Percentiles rank a stretch among this genome's conserved stretches.
These are phyloP conservation scores for Exidia glandulosa DNA, from an alignment of 768 basidiomycete species.

Conservation along the genomic window DNA sequence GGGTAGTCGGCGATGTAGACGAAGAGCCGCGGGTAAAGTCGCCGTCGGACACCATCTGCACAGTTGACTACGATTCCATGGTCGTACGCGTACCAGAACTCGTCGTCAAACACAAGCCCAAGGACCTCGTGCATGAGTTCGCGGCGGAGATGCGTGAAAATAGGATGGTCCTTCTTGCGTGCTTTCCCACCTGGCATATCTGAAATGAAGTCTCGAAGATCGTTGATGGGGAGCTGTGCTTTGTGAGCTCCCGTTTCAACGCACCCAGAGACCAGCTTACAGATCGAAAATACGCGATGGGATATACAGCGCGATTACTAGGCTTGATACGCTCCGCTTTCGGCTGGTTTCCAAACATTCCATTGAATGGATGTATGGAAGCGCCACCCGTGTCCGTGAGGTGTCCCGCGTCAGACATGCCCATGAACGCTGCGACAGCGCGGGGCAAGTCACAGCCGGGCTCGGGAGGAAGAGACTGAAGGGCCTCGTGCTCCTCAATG, in stretches of 20 bases:
- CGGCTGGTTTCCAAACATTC: background rate
- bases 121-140: conserved; percentile 18
- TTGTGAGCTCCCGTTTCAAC: too few relatives aligned
- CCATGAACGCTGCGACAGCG: background rate
- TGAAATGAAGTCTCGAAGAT: too few relatives aligned
- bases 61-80: conserved; percentile 16
- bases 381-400: background rate
- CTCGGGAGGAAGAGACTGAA: background rate
- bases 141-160: conserved; percentile 7
- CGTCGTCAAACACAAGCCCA: conserved; percentile 12
- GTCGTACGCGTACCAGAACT: conserved; percentile 15
- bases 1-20: conserved; percentile 21
- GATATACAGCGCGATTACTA: too few relatives aligned
- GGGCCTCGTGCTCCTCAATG: background rate
- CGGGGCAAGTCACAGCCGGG: background rate
- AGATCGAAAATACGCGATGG: too few relatives aligned
- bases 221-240: too few relatives aligned
- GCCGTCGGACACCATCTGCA: conserved; percentile 10
- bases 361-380: background rate
- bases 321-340: too few relatives aligned
- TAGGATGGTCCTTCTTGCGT: too few relatives aligned
- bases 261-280: too few relatives aligned
- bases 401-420: background rate
- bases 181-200: too few relatives aligned
- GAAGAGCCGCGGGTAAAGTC: conserved; percentile 13